A percentile compares a stretch with the other conserved stretches of the same genome.
phyloP scores from a whole-genome alignment of 2,329 filamentous ascomycete genomes.

The Sclerotinia subarctica region DNA sequence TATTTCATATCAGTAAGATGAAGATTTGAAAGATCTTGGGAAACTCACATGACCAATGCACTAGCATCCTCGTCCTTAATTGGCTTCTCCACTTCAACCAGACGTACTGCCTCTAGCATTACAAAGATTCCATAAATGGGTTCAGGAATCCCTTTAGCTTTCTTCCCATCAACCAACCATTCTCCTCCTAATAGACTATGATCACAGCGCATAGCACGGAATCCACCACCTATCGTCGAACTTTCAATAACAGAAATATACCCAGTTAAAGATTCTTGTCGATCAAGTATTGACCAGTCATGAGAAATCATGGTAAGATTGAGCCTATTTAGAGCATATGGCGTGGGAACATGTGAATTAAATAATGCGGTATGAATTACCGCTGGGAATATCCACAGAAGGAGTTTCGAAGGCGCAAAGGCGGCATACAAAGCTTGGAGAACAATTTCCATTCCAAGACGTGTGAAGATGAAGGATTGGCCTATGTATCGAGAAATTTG shows the following conservation, averaged over 20 bases:
- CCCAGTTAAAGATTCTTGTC: constrained; percentile 82
- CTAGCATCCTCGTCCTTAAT: constrained; percentile 62
- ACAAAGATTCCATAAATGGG: constrained; percentile 96
- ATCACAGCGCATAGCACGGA: constrained; percentile 84
- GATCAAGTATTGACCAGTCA: constrained; percentile 74
- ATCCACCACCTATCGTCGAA: constrained; percentile 53
- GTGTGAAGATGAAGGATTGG: constrained; percentile 60
- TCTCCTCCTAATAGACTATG: constrained; percentile 92
- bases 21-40: not conserved
- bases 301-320: constrained; percentile 63
- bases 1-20: constrained; percentile 38
- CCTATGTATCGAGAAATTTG: constrained; percentile 55
- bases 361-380: constrained; percentile 66
- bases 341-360: constrained; percentile 70
- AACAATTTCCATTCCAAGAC: constrained; percentile 68
- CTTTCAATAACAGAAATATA: constrained; percentile 91
- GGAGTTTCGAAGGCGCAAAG: constrained; percentile 64
- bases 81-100: constrained; percentile 61
- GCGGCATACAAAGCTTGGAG: constrained; percentile 63
- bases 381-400: constrained; percentile 67
- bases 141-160: constrained; percentile 72
- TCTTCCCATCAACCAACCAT: constrained; percentile 62
- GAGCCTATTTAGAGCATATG: constrained; percentile 56
- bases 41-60: constrained; percentile 77
- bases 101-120: constrained; percentile 86